Evolutionary conservation across 2,329 filamentous ascomycete species (phyloP), one percentile per base, ranked within the genome.

Genomic region (Ceratocystiopsis sp.): DNA sequence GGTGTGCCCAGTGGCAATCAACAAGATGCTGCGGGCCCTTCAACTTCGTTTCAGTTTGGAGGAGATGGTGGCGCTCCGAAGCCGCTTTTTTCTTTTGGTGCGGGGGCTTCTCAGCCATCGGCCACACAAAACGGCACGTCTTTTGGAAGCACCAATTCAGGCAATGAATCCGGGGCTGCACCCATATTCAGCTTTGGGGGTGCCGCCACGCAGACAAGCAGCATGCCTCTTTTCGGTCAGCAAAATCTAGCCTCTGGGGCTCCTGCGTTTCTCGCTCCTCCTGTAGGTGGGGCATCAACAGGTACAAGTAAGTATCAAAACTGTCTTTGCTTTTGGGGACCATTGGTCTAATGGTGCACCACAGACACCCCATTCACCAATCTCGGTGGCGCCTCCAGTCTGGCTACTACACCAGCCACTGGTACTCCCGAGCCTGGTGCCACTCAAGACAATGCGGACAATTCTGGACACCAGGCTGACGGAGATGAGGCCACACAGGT

Each of bases 401-500:
- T 76, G 58, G 71, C 71, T 42, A 75, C 71, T 35, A 76, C 72
- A 50, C 72, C 72, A 48, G 69, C 69, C 50, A 66, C 64, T 50
- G 70, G 71, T 50, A 75, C 72, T 41, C 72, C 72, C 48, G 72
- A 76, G 59, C 70, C 72, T 49, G 61, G 68, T 48, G 58, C 63
- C 46, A 61, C 64, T 47, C 57, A 60, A 51, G 63, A 66, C 35
- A 48, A 47, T 25, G 25, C 48, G 51, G 61, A 63, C 51, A 58
- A 60, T 52, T 61, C 62, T 55, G 59, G 60, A 59, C 55, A 55
- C 52, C 55, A 60, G 51, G 61, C 59, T 58, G 67, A 73, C 49
- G 73, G 75, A 50, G 70, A 71, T 44, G 68, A 65, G 47, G 73
- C 73, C 54, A 68, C 71, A 55, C 70, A 83, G 47, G 71, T 78